phyloP scores from a whole-genome alignment of 2,329 filamentous ascomycete species.

The Pseudogymnoascus sp. region DNA sequence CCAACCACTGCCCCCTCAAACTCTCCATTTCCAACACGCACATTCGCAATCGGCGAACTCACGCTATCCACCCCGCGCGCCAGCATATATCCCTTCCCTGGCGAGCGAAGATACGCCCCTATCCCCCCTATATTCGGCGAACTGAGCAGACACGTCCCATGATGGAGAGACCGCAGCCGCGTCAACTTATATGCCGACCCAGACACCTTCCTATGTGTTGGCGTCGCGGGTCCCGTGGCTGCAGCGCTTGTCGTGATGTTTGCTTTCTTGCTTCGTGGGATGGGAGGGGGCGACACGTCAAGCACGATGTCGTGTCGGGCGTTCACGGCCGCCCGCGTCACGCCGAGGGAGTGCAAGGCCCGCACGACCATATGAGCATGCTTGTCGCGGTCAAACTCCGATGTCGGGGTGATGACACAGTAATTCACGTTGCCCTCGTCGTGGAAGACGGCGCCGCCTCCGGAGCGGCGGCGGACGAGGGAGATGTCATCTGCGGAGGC shows the following conservation, averaged over 20 bases:
- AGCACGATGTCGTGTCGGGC: slow-evolving; percentile 89
- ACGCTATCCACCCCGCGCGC: slow-evolving; percentile 89
- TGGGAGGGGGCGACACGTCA: slow-evolving; percentile 37
- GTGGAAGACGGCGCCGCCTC: slow-evolving; percentile 91
- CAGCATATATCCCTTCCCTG: slow-evolving; percentile 67
- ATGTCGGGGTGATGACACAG: slow-evolving; percentile 77
- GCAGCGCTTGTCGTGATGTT: neutral
- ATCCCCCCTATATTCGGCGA: slow-evolving; percentile 70
- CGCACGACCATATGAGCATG: slow-evolving; percentile 90
- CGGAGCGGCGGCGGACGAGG: slow-evolving; percentile 77
- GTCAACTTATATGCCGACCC: slow-evolving; percentile 95
- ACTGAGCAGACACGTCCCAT: slow-evolving; percentile 80
- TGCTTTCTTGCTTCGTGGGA: neutral
- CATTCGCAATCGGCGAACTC: slow-evolving; percentile 75
- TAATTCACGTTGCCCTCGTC: slow-evolving; percentile 92
- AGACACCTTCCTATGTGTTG: slow-evolving; percentile 66
- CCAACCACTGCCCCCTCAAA: slow-evolving; percentile 48
- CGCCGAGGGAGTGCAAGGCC: slow-evolving; percentile 60
- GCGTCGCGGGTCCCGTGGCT: neutral
- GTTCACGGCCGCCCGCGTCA: slow-evolving; percentile 66
- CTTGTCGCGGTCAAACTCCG: slow-evolving; percentile 71
- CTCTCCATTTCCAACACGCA: slow-evolving; percentile 51
- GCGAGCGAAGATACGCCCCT: slow-evolving; percentile 66
- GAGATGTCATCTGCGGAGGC: slow-evolving; percentile 34
- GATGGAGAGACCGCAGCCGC: slow-evolving; percentile 72